Conservation (phyloP, 352 stramenopile genomes). For the Phytophthora boehmeriae region DNA sequence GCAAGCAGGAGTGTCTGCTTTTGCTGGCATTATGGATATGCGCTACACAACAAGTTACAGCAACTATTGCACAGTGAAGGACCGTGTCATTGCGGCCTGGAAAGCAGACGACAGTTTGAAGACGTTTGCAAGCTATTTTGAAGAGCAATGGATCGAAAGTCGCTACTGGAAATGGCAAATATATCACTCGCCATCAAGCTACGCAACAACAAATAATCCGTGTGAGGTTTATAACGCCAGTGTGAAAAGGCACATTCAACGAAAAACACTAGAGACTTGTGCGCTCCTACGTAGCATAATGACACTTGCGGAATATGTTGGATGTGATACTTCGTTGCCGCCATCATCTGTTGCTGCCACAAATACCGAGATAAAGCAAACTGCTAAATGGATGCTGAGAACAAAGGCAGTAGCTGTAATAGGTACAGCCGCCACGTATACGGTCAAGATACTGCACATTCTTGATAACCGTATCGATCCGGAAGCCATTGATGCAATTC, state of each 20-base stretch:
- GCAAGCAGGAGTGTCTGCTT: constrained; percentile 4
- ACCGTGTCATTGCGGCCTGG: not conserved
- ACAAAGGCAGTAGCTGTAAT: constrained; percentile 2
- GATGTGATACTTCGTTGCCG: not conserved
- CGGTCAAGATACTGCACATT: constrained; percentile 9
- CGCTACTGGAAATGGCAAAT: constrained; percentile 24
- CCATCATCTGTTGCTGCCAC: constrained; percentile 3
- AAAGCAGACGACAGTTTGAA: not conserved
- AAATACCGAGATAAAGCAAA: constrained; percentile 13
- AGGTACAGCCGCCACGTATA: not conserved
- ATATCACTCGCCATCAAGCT: constrained; percentile 14
- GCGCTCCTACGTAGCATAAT: constrained; percentile 10
- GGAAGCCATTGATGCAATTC: not conserved
- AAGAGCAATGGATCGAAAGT: constrained; percentile 6
- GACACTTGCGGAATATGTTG: constrained; percentile 4
- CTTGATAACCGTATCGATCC: constrained; percentile 7
- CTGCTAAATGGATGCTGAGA: constrained; percentile 19
- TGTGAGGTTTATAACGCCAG: constrained; percentile 26
- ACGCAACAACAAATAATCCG: constrained; percentile 21
- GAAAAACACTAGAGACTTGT: constrained; percentile 7
- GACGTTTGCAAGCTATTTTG: constrained; percentile 7
- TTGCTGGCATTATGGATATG: constrained; percentile 11
- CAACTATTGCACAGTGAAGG: not conserved
- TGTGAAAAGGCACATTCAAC: constrained; percentile 16
- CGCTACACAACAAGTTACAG: constrained; percentile 6